Base-by-base conservation (phyloP, 371 early-diverging fungal genomes). In the Entomophthora muscae region DNA sequence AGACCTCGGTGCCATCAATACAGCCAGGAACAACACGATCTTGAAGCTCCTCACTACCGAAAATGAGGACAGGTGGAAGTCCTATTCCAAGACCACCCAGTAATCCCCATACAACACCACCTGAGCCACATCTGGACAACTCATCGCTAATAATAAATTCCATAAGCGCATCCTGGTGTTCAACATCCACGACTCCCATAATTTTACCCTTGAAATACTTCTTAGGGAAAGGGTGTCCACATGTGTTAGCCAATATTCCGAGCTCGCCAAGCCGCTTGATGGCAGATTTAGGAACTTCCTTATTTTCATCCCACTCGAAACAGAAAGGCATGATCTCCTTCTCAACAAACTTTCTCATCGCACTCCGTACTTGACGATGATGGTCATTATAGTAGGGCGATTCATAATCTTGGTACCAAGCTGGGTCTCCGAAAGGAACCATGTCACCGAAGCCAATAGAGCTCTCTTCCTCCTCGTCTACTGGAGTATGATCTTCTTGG, bases 281-380 rank as follows among this genome's bases (percentile, higher is more conserved):
- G 3, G 89, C 61, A 29, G 73, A 73, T 54, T 73, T 76, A 21
- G 91, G 90, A 31, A 89, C 74, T 33, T 77, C 68, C 69, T 88
- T 90, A 63, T 80, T 82, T 68, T 92, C 90, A 65, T 89, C 88
- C 90, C 91, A 91, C 68, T 89, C 87, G 68, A 83, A 81, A 64
- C 81, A 78, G 71, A 73, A 83, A 23, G 91, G 89, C 79, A 83
- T 89, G 63, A 90, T 75, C 66, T 92, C 86, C 62, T 79, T 78
- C 26, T 89, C 88, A 54, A 86, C 83, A 70, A 85, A 90, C 21
- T 73, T 72, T 61, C 92, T 82, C 28, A 88, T 73, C 26, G 60
- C 71, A 42, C 78, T 79, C n/a, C 90, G 82, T 12, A 89, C 67
- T 30, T 74, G 71, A 52, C 84, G 78, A 69, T 92, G 92, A 13